phyloP scores from a whole-genome alignment of 192 early-diverging fungal species.

The Allomyces macrogynus region DNA sequence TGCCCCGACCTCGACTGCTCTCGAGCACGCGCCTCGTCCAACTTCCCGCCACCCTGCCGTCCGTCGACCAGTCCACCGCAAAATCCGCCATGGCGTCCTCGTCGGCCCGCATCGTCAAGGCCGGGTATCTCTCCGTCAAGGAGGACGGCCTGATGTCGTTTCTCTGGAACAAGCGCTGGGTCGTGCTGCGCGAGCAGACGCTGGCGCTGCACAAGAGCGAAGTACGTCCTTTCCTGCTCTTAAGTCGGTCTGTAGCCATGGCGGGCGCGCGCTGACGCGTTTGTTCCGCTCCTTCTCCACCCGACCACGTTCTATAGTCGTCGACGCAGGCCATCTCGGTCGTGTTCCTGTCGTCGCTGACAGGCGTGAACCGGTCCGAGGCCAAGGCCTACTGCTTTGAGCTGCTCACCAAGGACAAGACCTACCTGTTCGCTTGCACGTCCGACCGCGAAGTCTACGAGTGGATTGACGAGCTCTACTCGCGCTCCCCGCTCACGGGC shows the following conservation, averaged over 20 bases:
- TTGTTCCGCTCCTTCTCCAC: neutral
- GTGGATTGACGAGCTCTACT: conserved; percentile 96
- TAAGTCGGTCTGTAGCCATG: too few relatives aligned
- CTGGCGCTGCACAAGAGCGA: conserved; percentile 86
- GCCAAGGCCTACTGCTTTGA: conserved; percentile 87
- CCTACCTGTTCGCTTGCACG: conserved; percentile 77
- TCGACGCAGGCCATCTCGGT: conserved; percentile 61
- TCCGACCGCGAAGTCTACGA: conserved; percentile 93
- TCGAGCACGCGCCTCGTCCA: too few relatives aligned
- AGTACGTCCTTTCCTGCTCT: conserved; percentile 25
- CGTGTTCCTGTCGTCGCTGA: conserved; percentile 84
- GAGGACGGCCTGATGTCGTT: conserved; percentile 78
- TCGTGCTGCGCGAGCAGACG: conserved; percentile 68
- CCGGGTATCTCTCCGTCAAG: conserved; percentile 71
- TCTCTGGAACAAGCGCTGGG: conserved; percentile 90
- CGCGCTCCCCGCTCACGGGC: conserved; percentile 18
- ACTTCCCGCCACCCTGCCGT: too few relatives aligned
- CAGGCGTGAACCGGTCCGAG: conserved; percentile 65
- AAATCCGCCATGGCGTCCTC: too few relatives aligned
- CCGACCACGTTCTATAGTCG: neutral
- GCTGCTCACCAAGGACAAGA: conserved; percentile 79
- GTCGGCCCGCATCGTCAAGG: conserved; percentile 28
- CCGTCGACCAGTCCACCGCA: too few relatives aligned
- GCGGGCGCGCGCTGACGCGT: too few relatives aligned
- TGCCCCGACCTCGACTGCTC: too few relatives aligned